Evolutionary conservation across 192 early-diverging fungal species (phyloP), one percentile per base, ranked within the genome.

Genomic region (Umbelopsis sp.): DNA sequence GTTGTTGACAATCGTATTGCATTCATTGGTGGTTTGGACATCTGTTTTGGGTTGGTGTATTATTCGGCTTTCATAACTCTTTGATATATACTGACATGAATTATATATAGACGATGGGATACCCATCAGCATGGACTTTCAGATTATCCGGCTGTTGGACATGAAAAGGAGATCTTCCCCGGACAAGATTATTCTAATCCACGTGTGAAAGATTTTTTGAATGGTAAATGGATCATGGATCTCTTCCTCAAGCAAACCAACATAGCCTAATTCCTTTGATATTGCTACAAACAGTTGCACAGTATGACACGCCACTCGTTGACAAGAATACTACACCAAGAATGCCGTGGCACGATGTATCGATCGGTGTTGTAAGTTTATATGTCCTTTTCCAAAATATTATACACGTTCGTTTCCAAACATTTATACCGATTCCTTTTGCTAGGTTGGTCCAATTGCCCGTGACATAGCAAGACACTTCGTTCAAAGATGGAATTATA

Each of bases 331-430:
- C 77, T 2, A 74, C 81, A 2, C 71, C 90, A 50, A 87, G 95
- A 50, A 94, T 95, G 94, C 95, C 95, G 11, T 96, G 95, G 95
- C 94, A 96, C 72, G 95, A 96, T 69, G 87, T 94, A 31, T 86
- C 86, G 24, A 83, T 94, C 73, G 92, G 87, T 25, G 85, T 96
- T 74, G 87, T 83, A 65, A 72, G 74, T 68, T 36, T 14, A 43
- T 2, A 47, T 22, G 12, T 20, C 20, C 9, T 24, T 12, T 10
- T 34, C 7, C n/a, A 45, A 69, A 62, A 29, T 31, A 26, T 32
- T 31, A 67, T 38, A 20, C 25, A 70, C 24, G 24, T 17, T 16
- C 17, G 20, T 4, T 66, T 36, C 10, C 21, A 31, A 17, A 32
- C 31, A 45, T 50, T 52, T 43, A 65, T 38, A 12, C 2, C 5